Conservation (phyloP, 305 asterid species). For the Solanum hybrid region DNA sequence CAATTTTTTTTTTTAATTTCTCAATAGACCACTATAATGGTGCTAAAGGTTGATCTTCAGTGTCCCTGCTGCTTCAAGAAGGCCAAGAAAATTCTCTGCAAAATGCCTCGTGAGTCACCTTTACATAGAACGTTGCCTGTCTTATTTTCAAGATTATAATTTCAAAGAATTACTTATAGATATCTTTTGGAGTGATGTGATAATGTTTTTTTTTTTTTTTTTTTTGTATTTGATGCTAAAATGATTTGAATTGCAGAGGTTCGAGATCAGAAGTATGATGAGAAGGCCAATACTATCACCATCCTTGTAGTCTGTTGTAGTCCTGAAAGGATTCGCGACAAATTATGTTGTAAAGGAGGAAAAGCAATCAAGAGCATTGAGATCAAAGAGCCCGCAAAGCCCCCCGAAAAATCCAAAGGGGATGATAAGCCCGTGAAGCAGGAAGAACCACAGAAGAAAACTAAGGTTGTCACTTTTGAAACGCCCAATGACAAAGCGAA, state of each 20-base stretch:
- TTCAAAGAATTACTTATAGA: not conserved
- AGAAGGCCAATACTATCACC: slow-evolving; percentile 48
- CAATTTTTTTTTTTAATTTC: not conserved
- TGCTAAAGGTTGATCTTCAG: slow-evolving; percentile 71
- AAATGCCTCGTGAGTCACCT: slow-evolving; percentile 52
- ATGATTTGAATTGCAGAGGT: slow-evolving; percentile 32
- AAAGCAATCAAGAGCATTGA: slow-evolving; percentile 52
- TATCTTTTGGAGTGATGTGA: not conserved
- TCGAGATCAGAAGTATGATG: slow-evolving; percentile 46
- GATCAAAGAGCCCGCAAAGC: slow-evolving; percentile 37
- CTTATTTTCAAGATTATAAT: not conserved
- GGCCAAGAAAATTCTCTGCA: slow-evolving; percentile 67
- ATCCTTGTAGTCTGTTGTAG: slow-evolving; percentile 58
- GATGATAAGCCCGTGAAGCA: not conserved
- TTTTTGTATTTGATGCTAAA: not conserved
- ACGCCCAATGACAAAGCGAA: not conserved
- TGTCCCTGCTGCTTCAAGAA: slow-evolving; percentile 74
- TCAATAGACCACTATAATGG: slow-evolving; percentile 50
- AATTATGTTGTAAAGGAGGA: slow-evolving; percentile 46
- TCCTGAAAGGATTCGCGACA: slow-evolving; percentile 65
- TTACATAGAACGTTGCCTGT: not conserved
- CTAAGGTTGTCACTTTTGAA: slow-evolving; percentile 8
- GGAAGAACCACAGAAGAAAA: slow-evolving; percentile 3
- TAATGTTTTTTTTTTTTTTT: not conserved
- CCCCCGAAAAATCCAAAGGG: slow-evolving; percentile 16